These are phyloP conservation scores for Phlegmacium glaucopus DNA, from an alignment of 768 basidiomycete genomes.

Conservation along the genomic window DNA sequence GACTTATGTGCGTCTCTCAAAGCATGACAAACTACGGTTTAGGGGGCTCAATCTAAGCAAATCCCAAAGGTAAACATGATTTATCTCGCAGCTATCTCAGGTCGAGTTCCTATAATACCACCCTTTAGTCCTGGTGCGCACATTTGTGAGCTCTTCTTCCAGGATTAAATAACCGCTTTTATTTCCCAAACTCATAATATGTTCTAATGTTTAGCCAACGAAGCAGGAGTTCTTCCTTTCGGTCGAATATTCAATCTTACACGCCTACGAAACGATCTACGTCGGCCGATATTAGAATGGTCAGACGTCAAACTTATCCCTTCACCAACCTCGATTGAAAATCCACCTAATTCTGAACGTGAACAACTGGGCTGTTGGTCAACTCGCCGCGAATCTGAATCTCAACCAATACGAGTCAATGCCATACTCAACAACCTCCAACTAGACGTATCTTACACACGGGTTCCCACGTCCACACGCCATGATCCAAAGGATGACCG, in stretches of 20 bases:
- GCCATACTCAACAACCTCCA: slow-evolving; percentile 24
- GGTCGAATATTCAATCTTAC: slow-evolving; percentile 42
- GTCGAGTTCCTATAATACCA: slow-evolving; percentile 45
- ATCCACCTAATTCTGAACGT: slow-evolving; percentile 7
- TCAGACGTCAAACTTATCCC: slow-evolving; percentile 38
- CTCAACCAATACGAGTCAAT: slow-evolving; percentile 16
- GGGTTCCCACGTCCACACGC: slow-evolving; percentile 24
- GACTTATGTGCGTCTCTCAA: slow-evolving; percentile 23
- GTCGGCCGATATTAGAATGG: slow-evolving; percentile 46
- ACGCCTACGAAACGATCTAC: slow-evolving; percentile 29
- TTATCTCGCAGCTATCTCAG: slow-evolving; percentile 41
- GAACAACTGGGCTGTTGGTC: slow-evolving; percentile 34
- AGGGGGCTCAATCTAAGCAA: not conserved
- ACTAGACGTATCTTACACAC: slow-evolving; percentile 34
- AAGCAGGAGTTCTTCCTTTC: slow-evolving; percentile 33
- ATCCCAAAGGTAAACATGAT: slow-evolving; percentile 41
- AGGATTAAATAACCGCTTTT: not conserved
- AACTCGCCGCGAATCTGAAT: slow-evolving; percentile 18
- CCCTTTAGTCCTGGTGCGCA: slow-evolving; percentile 43
- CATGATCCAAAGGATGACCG: slow-evolving; percentile 13
- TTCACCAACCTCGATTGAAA: slow-evolving; percentile 17
- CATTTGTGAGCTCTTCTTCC: slow-evolving; percentile 24
- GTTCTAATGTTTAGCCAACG: slow-evolving; percentile 19
- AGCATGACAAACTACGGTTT: not conserved
- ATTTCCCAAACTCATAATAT: not conserved